A percentile compares a stretch with the other conserved stretches of the same genome.
Conservation (phyloP, 139 green algal genomes). For the Zygnema cylindricum region DNA sequence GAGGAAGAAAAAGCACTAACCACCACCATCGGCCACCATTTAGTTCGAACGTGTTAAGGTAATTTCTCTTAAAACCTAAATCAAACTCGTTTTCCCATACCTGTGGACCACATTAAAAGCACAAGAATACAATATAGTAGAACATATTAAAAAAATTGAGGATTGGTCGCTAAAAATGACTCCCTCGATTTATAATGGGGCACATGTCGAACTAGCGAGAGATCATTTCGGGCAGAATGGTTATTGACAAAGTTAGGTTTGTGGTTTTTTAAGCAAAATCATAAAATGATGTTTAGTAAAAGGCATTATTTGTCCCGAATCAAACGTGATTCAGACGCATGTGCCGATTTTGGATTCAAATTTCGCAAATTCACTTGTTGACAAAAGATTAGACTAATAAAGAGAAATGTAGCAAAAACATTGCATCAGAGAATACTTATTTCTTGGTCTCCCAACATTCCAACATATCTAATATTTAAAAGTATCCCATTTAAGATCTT, state of each 20-base stretch:
- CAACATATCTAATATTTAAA: neutral
- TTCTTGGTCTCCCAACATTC: neutral
- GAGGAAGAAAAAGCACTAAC: constrained; percentile 47
- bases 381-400: too few relatives aligned
- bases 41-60: constrained; percentile 69
- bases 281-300: neutral
- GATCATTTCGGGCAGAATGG: neutral
- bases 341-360: too few relatives aligned
- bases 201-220: neutral
- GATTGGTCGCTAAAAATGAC: neutral
- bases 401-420: neutral
- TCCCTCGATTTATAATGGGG: neutral
- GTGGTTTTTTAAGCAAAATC: neutral
- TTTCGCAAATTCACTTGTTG: too few relatives aligned
- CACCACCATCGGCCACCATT: constrained; percentile 70
- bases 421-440: neutral
- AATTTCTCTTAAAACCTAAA: constrained; percentile 67
- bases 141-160: neutral
- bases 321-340: too few relatives aligned
- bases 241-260: neutral
- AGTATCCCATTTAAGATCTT: neutral
- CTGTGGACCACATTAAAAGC: neutral
- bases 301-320: too few relatives aligned
- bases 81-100: constrained; percentile 69
- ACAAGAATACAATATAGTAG: neutral